phyloP scores from a whole-genome alignment of 768 basidiomycete genomes.

The Leccinellum albellum region DNA sequence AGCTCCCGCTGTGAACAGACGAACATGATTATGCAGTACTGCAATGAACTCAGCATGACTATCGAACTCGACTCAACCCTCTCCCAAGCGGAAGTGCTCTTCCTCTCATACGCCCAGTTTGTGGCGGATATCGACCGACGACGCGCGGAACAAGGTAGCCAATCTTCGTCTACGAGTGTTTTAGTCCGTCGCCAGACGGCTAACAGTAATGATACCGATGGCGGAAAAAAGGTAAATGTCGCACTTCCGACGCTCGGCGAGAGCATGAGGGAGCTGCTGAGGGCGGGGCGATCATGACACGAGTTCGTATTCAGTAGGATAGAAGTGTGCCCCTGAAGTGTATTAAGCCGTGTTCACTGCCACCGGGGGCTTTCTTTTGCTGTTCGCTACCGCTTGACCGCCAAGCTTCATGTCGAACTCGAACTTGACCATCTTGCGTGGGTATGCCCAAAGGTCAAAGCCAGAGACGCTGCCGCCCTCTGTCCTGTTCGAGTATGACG shows the following conservation, averaged over 20 bases:
- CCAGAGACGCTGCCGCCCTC: constrained; percentile 55
- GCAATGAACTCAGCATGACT: constrained; percentile 93
- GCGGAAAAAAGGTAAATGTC: constrained; percentile 27
- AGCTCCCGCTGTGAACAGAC: not conserved
- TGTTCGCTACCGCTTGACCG: not conserved
- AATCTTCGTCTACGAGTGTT: constrained; percentile 18
- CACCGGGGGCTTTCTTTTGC: not conserved
- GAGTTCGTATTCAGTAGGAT: constrained; percentile 1
- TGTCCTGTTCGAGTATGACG: constrained; percentile 54
- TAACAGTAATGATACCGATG: not conserved
- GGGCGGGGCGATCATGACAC: constrained; percentile 38
- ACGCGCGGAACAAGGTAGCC: constrained; percentile 50
- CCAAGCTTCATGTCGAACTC: constrained; percentile 34
- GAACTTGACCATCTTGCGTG: constrained; percentile 52
- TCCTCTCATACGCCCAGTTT: constrained; percentile 84
- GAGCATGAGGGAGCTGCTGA: constrained; percentile 58
- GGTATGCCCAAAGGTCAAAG: constrained; percentile 51
- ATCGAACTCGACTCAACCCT: constrained; percentile 96
- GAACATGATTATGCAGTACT: constrained; percentile 51
- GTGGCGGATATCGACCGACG: constrained; percentile 87
- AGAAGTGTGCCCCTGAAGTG: constrained; percentile 2
- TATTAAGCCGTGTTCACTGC: constrained; percentile 13
- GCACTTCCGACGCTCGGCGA: constrained; percentile 53
- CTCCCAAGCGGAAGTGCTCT: constrained; percentile 95
- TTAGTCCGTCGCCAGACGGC: constrained; percentile 34